A percentile compares a stretch with the other conserved stretches of the same genome.
phyloP scores from a whole-genome alignment of 495 filamentous ascomycete species.

The Aspergillus panamensis region DNA sequence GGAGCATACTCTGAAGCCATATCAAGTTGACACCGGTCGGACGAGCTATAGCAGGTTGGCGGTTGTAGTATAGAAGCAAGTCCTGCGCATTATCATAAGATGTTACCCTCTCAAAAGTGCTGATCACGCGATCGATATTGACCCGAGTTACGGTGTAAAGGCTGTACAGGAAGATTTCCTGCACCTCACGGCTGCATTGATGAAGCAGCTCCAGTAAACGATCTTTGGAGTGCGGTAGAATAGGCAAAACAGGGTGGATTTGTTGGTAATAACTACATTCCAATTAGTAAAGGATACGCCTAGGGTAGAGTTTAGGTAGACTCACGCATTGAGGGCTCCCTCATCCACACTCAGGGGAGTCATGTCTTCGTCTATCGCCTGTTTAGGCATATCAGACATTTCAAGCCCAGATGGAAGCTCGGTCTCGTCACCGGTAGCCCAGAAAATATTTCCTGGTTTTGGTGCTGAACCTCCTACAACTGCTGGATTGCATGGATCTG shows the following conservation, averaged over 20 bases:
- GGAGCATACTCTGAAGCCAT: constrained; percentile 42
- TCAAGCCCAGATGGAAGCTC: constrained; percentile 37
- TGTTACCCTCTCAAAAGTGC: constrained; percentile 39
- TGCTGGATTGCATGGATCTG: constrained; percentile 40
- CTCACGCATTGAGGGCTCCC: constrained; percentile 41
- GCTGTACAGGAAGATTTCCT: constrained; percentile 69
- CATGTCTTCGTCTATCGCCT: constrained; percentile 40
- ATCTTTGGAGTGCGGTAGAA: constrained; percentile 65
- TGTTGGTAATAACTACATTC: constrained; percentile 60
- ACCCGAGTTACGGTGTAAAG: constrained; percentile 51
- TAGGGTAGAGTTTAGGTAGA: constrained; percentile 9
- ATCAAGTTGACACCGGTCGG: constrained; percentile 38
- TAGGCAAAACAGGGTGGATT: constrained; percentile 71
- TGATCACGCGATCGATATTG: constrained; percentile 35
- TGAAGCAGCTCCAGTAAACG: constrained; percentile 59
- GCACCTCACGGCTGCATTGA: constrained; percentile 55
- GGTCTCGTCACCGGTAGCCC: constrained; percentile 36
- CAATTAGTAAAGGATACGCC: constrained; percentile 17
- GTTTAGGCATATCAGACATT: constrained; percentile 36
- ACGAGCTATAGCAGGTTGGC: constrained; percentile 40
- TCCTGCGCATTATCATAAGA: constrained; percentile 45
- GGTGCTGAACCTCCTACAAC: constrained; percentile 30
- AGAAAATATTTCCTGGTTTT: constrained; percentile 40
- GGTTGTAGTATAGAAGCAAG: constrained; percentile 53
- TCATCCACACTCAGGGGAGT: constrained; percentile 44